Evolutionary conservation across 192 early-diverging fungal species (phyloP), one percentile per base, ranked within the genome.

Genomic region (Cladochytrium replicatum): DNA sequence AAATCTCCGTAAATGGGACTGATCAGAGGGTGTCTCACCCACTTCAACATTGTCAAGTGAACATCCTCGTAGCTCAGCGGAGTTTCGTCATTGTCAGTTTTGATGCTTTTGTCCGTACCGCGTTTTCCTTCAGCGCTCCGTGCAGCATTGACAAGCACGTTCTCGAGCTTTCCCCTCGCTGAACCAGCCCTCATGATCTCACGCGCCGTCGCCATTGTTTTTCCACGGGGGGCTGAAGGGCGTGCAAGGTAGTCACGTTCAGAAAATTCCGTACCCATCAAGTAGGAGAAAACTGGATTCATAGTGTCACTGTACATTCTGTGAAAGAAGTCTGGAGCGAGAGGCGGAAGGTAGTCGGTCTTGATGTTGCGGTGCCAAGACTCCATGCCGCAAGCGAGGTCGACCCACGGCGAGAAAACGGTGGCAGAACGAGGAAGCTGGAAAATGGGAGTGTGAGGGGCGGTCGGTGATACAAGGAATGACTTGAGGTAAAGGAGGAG

Each of bases 401-500:
- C 69, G 4, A 66, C 44, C 69, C 69, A 71, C 2, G 69, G 69
- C 15, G 47, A 58, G 13, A 66, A 29, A 3, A 68, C 41, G n/a
- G 62, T 50, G 32, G 32, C 51, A 0, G 39, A 58, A 7, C 53
- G 53, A 3, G 70, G 70, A 0, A 72, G 28, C 0, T 54, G 58
- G 7, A 72, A 29, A 24, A 58, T 38, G 23, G 22, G 61, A 1
- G 41, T 48, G 30, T 46, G n/a, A n/a, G n/a, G 37, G 34, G 51
- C 56, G 42, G 28, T 43, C 4, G 59, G 31, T 29, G 21, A 27
- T 8, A 52, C 30, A 1, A 68, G 47, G 39, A 65, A 72, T 29
- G 55, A 34, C 42, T 68, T 72, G 4, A 72, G 56, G 59, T 72
- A 72, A 47, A 58, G 61, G 2, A 68, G 37, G 9, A 72, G 57